These are phyloP conservation scores for Halenospora varia DNA, from an alignment of 495 filamentous ascomycete genomes.

Conservation along the genomic window DNA sequence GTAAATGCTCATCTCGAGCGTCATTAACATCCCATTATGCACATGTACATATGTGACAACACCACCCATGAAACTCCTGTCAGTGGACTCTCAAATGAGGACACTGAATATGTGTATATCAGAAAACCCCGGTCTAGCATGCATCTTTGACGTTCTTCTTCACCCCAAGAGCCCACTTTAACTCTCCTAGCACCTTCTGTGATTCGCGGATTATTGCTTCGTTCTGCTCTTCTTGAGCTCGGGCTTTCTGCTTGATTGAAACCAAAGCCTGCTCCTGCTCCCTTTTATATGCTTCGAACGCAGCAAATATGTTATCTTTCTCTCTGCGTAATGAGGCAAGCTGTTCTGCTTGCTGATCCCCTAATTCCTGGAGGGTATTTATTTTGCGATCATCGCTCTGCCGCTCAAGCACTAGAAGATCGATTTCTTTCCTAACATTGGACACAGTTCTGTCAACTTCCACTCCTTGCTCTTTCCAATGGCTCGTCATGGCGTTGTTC, in stretches of 20 bases:
- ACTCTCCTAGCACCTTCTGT: slow-evolving; percentile 57
- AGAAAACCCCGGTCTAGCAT: not conserved
- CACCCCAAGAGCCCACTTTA: slow-evolving; percentile 66
- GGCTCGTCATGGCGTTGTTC: slow-evolving; percentile 66
- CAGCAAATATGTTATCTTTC: slow-evolving; percentile 53
- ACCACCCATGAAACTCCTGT: not conserved
- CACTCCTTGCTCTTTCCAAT: slow-evolving; percentile 63
- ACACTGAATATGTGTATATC: not conserved
- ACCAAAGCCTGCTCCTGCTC: slow-evolving; percentile 56
- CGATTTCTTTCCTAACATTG: slow-evolving; percentile 51
- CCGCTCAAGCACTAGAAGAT: slow-evolving; percentile 41
- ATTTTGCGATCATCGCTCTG: slow-evolving; percentile 55
- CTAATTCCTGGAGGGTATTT: slow-evolving; percentile 52
- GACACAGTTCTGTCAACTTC: slow-evolving; percentile 48
- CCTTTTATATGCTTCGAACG: slow-evolving; percentile 60
- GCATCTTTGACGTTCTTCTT: slow-evolving; percentile 43
- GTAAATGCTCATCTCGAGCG: slow-evolving; percentile 1
- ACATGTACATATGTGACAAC: not conserved
- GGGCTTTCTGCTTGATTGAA: slow-evolving; percentile 51
- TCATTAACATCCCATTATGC: slow-evolving; percentile 6
- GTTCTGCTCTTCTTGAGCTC: slow-evolving; percentile 49
- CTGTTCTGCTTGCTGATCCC: slow-evolving; percentile 66
- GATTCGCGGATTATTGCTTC: slow-evolving; percentile 54
- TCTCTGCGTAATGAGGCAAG: slow-evolving; percentile 52
- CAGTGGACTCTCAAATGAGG: not conserved